Conservation (phyloP, 2,329 filamentous ascomycete genomes). For the Aspergillus arachidicola region DNA sequence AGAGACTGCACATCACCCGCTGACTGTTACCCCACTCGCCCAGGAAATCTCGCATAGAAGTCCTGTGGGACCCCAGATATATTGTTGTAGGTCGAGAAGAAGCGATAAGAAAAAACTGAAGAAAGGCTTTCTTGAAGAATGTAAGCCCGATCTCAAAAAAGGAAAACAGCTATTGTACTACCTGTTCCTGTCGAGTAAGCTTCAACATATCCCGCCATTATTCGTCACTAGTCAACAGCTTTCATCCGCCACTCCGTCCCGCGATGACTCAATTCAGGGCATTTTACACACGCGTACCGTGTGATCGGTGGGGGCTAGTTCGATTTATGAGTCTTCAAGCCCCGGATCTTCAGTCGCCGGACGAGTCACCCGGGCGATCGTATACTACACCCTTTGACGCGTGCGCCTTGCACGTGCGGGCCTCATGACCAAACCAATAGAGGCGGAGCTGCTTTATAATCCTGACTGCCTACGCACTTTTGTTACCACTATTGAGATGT, state of each 20-base stretch:
- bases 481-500: constrained; percentile 1
- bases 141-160: not conserved
- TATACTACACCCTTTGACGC: constrained; percentile 16
- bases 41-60: not conserved
- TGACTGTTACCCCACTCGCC: constrained; percentile 7
- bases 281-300: not conserved
- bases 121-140: not conserved
- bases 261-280: constrained; percentile 14
- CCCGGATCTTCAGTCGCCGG: not conserved
- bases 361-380: constrained; percentile 17
- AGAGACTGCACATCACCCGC: constrained; percentile 5
- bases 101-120: not conserved
- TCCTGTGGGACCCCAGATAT: not conserved
- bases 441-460: constrained; percentile 22
- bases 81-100: not conserved
- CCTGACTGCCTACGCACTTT: not conserved
- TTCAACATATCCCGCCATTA: not conserved
- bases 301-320: constrained; percentile 4
- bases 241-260: not conserved
- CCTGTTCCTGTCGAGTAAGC: not conserved
- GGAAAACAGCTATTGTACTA: not conserved
- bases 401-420: constrained; percentile 24
- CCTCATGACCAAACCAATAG: constrained; percentile 17
- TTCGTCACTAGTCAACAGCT: constrained; percentile 10
- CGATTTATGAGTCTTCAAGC: constrained; percentile 5